Evolutionary conservation across 2,329 filamentous ascomycete species (phyloP), one percentile per base, ranked within the genome.

Genomic region (Domatiomyces globalis): DNA sequence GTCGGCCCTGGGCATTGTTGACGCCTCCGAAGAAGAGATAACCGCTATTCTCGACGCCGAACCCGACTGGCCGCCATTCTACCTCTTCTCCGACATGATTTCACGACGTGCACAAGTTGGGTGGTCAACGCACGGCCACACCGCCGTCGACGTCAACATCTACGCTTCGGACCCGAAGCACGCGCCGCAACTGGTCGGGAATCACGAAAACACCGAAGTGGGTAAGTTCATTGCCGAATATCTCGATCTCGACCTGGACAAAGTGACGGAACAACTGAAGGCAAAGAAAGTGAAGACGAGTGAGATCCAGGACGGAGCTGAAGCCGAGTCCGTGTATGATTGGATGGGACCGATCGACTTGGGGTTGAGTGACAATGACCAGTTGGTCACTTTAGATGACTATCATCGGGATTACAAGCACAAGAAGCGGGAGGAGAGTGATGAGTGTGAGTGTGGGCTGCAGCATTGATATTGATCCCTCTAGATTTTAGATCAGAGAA

Each of bases 61-160:
- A 5, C 78, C 81, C 0, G 71, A 72, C 1, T 75, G 81, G 9
- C 69, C 74, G 29, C 67, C 74, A 2, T 71, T 77, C 1, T 81
- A 79, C 63, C 67, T 74, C 22, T 85, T 96, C 63, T 81, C 88
- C 0, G 82, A 87, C 62, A 90, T 98, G 72, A 79, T 96, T 60
- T 94, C 86, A 60, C 77, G 85, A 4, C 80, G 92, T n/a, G 86
- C 89, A 1, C 87, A 94, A 63, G 79, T 95, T 44, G 94, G 92
- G 12, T 98, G 92, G 92, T 83, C 79, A 57, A 95, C 89, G 0
- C 90, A 95, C 66, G 92, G 92, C 25, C 92, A 98, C 70, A 85
- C 83, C 18, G 92, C 84, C 49, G 88, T 92, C 6, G 92, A 98
- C 65, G 92, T 98, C 47, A 98, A 98, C 67, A 87, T 98, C 59